Evolutionary conservation across 306 rosid genomes (phyloP).

Genomic region (Gastrolobium bilobum): DNA sequence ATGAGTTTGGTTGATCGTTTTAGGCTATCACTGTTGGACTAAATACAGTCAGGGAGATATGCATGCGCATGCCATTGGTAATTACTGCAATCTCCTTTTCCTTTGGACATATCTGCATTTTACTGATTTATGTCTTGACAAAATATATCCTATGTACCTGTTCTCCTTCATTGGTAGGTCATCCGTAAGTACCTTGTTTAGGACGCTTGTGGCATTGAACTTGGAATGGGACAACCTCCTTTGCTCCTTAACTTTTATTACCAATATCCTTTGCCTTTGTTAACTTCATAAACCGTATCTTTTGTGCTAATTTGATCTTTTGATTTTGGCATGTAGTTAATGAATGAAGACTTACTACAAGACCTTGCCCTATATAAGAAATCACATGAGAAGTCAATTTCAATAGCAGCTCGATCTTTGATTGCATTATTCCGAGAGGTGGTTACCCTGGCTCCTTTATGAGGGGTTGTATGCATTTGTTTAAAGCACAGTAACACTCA

Average conservation of each 20-base stretch:
- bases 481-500: background rate
- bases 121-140: slow-evolving; percentile 6
- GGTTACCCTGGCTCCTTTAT: slow-evolving; percentile 24
- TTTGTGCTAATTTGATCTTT: slow-evolving; percentile 43
- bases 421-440: slow-evolving; percentile 91
- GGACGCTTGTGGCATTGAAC: slow-evolving; percentile 40
- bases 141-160: slow-evolving; percentile 15
- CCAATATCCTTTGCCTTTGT: slow-evolving; percentile 34
- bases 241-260: slow-evolving; percentile 21
- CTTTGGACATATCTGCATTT: slow-evolving; percentile 25
- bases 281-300: slow-evolving; percentile 22
- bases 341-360: slow-evolving; percentile 92
- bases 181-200: background rate
- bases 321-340: slow-evolving; percentile 66
- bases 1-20: slow-evolving; percentile 47
- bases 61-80: slow-evolving; percentile 96
- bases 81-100: slow-evolving; percentile 40
- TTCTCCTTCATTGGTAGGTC: slow-evolving; percentile 11
- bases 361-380: slow-evolving; percentile 96
- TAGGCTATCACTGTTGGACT: slow-evolving; percentile 97
- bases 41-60: slow-evolving; percentile 80
- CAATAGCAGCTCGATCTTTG: slow-evolving; percentile 88
- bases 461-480: slow-evolving; percentile 16
- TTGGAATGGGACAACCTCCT: slow-evolving; percentile 37
- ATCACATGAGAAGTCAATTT: slow-evolving; percentile 91